Evolutionary conservation across 306 rosid species (phyloP).

Genomic region (Pterocarpus macrocarpus): DNA sequence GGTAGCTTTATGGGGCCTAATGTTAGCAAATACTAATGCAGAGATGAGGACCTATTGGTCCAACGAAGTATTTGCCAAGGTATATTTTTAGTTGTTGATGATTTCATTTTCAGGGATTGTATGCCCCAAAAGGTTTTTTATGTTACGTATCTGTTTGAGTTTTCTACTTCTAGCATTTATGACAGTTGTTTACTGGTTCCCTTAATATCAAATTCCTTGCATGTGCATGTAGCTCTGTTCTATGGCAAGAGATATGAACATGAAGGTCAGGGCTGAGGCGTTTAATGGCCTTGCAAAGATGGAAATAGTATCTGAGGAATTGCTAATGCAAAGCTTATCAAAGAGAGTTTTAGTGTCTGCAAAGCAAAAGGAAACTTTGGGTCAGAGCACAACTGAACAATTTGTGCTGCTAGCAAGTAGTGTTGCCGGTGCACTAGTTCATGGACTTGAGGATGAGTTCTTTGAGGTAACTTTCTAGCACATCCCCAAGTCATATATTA

Average conservation of each 20-base stretch:
- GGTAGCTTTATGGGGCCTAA: conserved; percentile 84
- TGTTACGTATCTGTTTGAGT: conserved; percentile 32
- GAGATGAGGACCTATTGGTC: conserved; percentile 67
- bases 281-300: conserved; percentile 70
- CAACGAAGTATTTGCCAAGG: conserved; percentile 79
- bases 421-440: conserved; percentile 86
- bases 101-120: background rate
- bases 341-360: conserved; percentile 66
- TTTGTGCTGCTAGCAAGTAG: conserved; percentile 54
- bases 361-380: conserved; percentile 59
- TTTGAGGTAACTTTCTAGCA: conserved; percentile 67
- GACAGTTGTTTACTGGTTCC: conserved; percentile 24
- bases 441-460: conserved; percentile 97
- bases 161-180: conserved; percentile 26
- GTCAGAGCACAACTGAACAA: conserved; percentile 58
- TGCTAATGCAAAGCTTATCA: conserved; percentile 83
- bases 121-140: background rate
- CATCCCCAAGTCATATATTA: conserved; percentile 12
- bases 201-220: conserved; percentile 36
- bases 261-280: conserved; percentile 82
- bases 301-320: conserved; percentile 71
- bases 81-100: conserved; percentile 43
- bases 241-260: conserved; percentile 87
- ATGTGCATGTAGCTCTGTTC: conserved; percentile 78
- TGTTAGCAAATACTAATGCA: conserved; percentile 60